Evolutionary conservation across 352 stramenopile genomes (phyloP), one percentile per base, ranked within the genome.

Genomic region (Pythium dissimile): DNA sequence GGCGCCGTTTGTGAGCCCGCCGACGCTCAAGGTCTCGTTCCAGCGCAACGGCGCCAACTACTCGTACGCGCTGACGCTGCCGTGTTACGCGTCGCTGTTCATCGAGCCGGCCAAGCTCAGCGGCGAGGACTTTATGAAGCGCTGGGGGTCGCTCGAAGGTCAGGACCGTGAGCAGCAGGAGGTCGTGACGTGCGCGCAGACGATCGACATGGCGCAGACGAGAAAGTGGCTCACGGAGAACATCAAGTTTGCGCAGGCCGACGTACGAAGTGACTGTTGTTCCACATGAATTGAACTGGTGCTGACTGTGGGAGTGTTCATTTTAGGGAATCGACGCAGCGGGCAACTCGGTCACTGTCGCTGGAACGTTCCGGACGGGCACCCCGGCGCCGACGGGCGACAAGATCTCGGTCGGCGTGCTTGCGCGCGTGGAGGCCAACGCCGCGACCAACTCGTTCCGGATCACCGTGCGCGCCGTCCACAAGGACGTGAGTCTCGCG

Each of bases 331-430:
- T 85, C 47, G 77, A 89, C 23, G 74, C 62, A 6, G 91, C 79
- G 16, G 86, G 89, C n/a, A 94, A 77, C 58, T 94, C 87, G 55
- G 67, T 98, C n/a, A 97, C 89, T 3, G 81, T 91, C 13, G 88
- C 88, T 15, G 88, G 79, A 24, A 97, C 89, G 13, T 98, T 97
- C 56, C 82, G 90, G 58, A 98, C 92, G 21, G 93, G 87, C 32
- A 81, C 93, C 1, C 80, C 89, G 50, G 83, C 87, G 38, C 73
- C 80, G 20, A 96, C 84, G 50, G 93, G 93, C 7, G 95, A 97
- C 54, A 97, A 97, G 64, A 84, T 98, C 39, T 97, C 94, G 47
- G 89, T 98, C 48, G 94, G 94, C 16, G 97, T 88, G 65, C 74
- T 98, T 32, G 80, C 96, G 28, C 81, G 91, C 37, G 72, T 98